phyloP scores from a whole-genome alignment of 495 filamentous ascomycete species.

The Platismatia glauca region DNA sequence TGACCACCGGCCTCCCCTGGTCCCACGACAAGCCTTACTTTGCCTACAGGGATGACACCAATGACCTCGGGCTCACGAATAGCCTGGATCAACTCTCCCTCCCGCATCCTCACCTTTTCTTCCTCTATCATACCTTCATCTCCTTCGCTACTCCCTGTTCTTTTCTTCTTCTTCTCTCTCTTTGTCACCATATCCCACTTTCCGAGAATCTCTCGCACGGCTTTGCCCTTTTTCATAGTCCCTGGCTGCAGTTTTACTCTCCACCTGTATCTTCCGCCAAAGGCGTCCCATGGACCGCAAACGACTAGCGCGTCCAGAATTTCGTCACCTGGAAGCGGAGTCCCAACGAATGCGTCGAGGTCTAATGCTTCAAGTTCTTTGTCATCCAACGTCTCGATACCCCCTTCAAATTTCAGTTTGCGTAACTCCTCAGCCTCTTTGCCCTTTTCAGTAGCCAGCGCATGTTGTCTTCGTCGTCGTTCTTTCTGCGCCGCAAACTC shows the following conservation, averaged over 20 bases:
- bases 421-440: slow-evolving; percentile 54
- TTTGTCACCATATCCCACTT: slow-evolving; percentile 56
- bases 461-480: slow-evolving; percentile 69
- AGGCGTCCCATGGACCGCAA: slow-evolving; percentile 81
- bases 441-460: slow-evolving; percentile 53
- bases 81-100: slow-evolving; percentile 71
- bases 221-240: slow-evolving; percentile 85
- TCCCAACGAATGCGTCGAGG: slow-evolving; percentile 69
- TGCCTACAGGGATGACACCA: slow-evolving; percentile 74
- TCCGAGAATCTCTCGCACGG: slow-evolving; percentile 75
- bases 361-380: slow-evolving; percentile 44
- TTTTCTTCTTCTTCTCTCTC: slow-evolving; percentile 33
- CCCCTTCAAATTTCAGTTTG: slow-evolving; percentile 42
- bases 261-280: slow-evolving; percentile 68
- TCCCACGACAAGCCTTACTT: slow-evolving; percentile 68
- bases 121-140: slow-evolving; percentile 49
- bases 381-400: slow-evolving; percentile 49
- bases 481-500: slow-evolving; percentile 57
- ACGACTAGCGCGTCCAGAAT: slow-evolving; percentile 83
- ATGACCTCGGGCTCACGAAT: slow-evolving; percentile 76
- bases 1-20: slow-evolving; percentile 44
- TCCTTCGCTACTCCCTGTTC: slow-evolving; percentile 35
- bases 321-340: slow-evolving; percentile 71
- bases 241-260: slow-evolving; percentile 90
- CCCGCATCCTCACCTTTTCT: slow-evolving; percentile 72